phyloP scores from a whole-genome alignment of 208 protist genomes.

The Wallacemonas sp. region DNA sequence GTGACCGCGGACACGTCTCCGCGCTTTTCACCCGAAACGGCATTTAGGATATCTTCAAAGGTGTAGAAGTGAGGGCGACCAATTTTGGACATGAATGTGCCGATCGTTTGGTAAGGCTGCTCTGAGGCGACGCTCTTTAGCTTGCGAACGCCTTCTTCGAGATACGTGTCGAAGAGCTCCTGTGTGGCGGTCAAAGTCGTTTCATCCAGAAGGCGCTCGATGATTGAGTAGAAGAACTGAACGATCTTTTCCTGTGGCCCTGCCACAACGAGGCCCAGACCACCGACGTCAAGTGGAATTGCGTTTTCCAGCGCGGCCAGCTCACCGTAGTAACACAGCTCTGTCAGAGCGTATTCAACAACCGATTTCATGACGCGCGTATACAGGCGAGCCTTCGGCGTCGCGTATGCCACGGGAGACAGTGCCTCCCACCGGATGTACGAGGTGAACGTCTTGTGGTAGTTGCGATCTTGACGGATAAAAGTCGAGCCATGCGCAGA shows the following conservation, averaged over 20 bases:
- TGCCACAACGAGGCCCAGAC: constrained; percentile 40
- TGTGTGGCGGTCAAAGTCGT: constrained; percentile 23
- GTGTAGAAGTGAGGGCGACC: constrained; percentile 31
- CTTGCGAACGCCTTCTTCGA: constrained; percentile 31
- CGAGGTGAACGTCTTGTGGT: constrained; percentile 64
- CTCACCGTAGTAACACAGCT: constrained; percentile 65
- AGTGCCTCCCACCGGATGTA: constrained; percentile 40
- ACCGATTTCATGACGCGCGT: constrained; percentile 56
- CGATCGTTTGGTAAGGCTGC: constrained; percentile 49
- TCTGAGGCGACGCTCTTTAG: constrained; percentile 27
- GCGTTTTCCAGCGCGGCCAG: constrained; percentile 60
- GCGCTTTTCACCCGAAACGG: too few species aligned
- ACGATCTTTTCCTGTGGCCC: constrained; percentile 58
- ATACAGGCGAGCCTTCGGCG: constrained; percentile 55
- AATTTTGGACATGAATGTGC: constrained; percentile 31
- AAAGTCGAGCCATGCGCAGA: constrained; percentile 48
- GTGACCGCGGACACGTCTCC: constrained; percentile 17
- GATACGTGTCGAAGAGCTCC: constrained; percentile 52
- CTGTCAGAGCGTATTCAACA: constrained; percentile 39
- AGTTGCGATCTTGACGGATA: constrained; percentile 37
- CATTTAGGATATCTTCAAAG: constrained; percentile 54
- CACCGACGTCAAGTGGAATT: constrained; percentile 23
- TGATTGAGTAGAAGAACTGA: constrained; percentile 43
- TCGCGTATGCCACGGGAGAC: constrained; percentile 51
- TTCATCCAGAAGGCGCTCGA: constrained; percentile 27